Conservation (phyloP, 305 asterid genomes). For the Fraxinus sp. region DNA sequence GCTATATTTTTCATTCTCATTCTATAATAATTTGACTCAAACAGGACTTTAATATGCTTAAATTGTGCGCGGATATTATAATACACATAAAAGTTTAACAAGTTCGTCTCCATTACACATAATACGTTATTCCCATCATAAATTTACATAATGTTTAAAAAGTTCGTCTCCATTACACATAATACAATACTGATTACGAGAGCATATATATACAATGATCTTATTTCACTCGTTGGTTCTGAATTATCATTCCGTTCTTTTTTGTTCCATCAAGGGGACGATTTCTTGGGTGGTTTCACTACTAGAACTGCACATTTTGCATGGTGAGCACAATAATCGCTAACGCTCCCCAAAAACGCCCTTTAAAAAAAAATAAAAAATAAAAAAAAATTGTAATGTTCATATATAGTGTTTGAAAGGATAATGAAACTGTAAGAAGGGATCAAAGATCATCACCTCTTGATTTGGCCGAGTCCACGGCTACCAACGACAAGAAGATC, state of each 20-base stretch:
- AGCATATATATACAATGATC: not conserved
- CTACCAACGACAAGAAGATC: conserved; percentile 68
- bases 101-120: not conserved
- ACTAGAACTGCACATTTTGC: conserved; percentile 51
- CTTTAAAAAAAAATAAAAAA: conserved; percentile 32
- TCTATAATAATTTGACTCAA: no score
- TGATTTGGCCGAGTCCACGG: conserved; percentile 68
- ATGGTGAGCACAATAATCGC: conserved; percentile 54
- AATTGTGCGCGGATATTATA: no score
- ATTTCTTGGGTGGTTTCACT: conserved; percentile 38
- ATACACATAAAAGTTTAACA: not conserved
- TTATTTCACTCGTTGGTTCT: not conserved
- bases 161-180: no score
- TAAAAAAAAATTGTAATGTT: not conserved
- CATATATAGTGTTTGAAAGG: not conserved
- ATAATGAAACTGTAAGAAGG: not conserved
- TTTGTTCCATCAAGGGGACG: not conserved
- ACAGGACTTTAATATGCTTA: no score
- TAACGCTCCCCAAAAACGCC: conserved; percentile 64
- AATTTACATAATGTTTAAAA: no score
- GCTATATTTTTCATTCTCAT: no score
- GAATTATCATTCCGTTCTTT: not conserved
- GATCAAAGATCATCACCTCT: conserved; percentile 38
- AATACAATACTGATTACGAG: not conserved
- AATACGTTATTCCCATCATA: no score